Base-by-base conservation (phyloP, 2,329 filamentous ascomycete genomes). In the Gaeumannomyces tritici region DNA sequence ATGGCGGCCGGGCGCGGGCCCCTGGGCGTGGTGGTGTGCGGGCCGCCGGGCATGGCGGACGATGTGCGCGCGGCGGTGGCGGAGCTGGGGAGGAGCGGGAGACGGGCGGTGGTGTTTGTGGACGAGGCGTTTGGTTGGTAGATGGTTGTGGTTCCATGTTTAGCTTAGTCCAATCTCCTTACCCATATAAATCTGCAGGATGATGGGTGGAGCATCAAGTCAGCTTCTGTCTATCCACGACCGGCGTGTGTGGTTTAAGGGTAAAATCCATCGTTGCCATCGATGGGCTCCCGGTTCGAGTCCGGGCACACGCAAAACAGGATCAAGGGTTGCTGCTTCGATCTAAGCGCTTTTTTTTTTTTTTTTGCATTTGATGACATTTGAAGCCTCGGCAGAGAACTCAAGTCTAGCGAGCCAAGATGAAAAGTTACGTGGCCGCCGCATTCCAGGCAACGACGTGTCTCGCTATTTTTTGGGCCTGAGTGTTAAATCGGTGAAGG, bases 261-360 rank as follows among this genome's bases (percentile, higher is more conserved):
- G 77, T 79, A 79, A 78, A 79, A 79, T 79, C 75, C 76, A 77
- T 79, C 77, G 76, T 79, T 79, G 76, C 77, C 77, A 79, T 79
- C 76, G 77, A 79, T 77, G 76, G 75, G 77, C 76, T 58, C 56
- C 56, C 56, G 56, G 56, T 58, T 58, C 56, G 56, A 58, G 56
- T 58, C 56, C 56, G 56, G 56, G 56, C 56, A 58, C 56, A 58
- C 56, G 56, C 56, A 58, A 24, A 1, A 18, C 13, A 12, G 1
- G 18, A 18, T 2, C n/a, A n/a, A 18, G 6, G 1, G 13, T 15
- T 15, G 33, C 4, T 28, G 11, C 3, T 26, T 18, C 12, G 15
- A 26, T 12, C 28, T 56, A n/a, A n/a, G n/a, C n/a, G n/a, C 28
- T 29, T 56, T 2, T 56, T 18, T 29, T 56, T 56, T 28, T 28